Conservation (phyloP, 1,284 basidiomycete species). For the Naganishia liquefaciens region DNA sequence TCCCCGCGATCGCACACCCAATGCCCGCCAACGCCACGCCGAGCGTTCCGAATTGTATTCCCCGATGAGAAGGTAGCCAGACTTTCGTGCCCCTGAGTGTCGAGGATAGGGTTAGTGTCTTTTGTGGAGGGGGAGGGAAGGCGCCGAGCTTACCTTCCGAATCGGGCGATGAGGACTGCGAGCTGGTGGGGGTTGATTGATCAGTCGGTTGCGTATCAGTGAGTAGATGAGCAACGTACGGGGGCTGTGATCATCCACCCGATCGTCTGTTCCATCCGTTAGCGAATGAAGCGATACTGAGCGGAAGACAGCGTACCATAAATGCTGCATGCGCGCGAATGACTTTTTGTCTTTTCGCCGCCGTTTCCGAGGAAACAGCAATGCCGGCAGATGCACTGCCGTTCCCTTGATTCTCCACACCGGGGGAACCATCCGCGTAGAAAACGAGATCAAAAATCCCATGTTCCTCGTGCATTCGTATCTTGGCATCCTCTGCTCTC, state of each 20-base stretch:
- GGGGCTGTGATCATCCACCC: slow-evolving; percentile 17
- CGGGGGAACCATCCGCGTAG: neutral
- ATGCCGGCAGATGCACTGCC: neutral
- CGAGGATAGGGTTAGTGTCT: neutral
- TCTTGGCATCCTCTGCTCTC: neutral
- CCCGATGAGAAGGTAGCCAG: slow-evolving; percentile 25
- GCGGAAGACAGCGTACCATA: slow-evolving; percentile 3
- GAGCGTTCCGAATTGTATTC: slow-evolving; percentile 19
- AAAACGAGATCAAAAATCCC: slow-evolving; percentile 12
- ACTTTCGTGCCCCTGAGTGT: neutral
- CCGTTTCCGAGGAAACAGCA: neutral
- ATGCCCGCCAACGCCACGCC: slow-evolving; percentile 20
- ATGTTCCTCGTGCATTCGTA: slow-evolving; percentile 1
- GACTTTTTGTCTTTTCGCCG: neutral
- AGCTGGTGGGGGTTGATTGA: slow-evolving; percentile 2
- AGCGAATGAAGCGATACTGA: no score
- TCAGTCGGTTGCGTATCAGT: neutral
- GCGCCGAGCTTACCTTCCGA: slow-evolving; percentile 11
- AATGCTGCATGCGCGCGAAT: slow-evolving; percentile 14
- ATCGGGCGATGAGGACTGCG: slow-evolving; percentile 23
- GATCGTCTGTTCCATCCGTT: neutral
- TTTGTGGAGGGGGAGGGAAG: neutral
- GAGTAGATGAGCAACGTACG: neutral
- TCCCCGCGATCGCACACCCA: neutral
- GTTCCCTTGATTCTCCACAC: neutral